phyloP scores from a whole-genome alignment of 306 rosid species.

The Luffa aegyptiaca region DNA sequence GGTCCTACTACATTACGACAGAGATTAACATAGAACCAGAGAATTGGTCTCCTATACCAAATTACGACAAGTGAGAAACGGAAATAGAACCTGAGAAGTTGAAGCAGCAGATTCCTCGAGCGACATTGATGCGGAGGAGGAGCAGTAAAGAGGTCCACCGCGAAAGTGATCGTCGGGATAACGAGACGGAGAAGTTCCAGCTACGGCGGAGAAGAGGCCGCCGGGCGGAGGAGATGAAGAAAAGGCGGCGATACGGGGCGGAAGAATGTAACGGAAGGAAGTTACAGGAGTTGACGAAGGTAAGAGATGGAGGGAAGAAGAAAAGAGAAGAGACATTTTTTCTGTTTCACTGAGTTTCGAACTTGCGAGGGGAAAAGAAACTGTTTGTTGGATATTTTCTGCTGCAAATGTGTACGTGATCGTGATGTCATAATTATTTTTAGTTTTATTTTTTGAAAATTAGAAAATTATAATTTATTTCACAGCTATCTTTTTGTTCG shows the following conservation, averaged over 20 bases:
- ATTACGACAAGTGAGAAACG: neutral
- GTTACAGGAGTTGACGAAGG: constrained; percentile 7
- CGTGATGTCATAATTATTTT: too few relatives aligned
- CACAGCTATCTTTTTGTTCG: too few relatives aligned
- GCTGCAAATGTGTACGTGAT: neutral
- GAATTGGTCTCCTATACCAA: neutral
- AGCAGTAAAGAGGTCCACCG: constrained; percentile 25
- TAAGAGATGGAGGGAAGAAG: constrained; percentile 9
- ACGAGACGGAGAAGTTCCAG: constrained; percentile 10
- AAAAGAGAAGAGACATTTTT: constrained; percentile 32
- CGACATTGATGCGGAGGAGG: constrained; percentile 26
- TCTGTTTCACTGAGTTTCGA: neutral
- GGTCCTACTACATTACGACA: neutral
- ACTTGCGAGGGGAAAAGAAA: neutral
- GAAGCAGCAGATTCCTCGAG: constrained; percentile 28
- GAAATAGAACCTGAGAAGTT: constrained; percentile 42
- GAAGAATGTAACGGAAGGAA: constrained; percentile 15
- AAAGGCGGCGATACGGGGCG: constrained; percentile 17
- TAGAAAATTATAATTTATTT: too few relatives aligned
- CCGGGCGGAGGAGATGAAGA: constrained; percentile 19
- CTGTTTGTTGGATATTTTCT: neutral
- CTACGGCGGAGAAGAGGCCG: constrained; percentile 12
- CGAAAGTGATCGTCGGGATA: neutral
- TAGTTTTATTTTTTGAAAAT: too few relatives aligned
- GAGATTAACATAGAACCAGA: neutral